Percentiles rank a stretch among this genome's conserved stretches.
Evolutionary conservation across 176 grass and related monocot species (phyloP).

Genomic region (Typha latifolia): DNA sequence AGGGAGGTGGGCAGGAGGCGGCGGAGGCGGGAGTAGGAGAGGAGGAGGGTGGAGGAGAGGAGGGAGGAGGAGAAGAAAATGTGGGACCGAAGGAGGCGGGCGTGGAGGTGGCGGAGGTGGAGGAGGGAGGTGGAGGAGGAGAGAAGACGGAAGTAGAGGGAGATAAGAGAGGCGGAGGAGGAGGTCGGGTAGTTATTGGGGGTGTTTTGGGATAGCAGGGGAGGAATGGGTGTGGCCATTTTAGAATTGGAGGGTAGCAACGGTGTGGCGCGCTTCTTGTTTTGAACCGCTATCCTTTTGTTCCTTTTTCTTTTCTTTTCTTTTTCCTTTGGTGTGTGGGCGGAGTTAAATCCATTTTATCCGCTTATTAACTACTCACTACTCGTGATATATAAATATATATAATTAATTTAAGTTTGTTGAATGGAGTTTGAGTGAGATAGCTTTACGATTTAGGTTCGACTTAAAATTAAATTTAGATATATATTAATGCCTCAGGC

Average conservation of each 20-base stretch:
- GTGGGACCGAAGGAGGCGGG: not conserved
- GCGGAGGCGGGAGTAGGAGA: constrained; percentile 31
- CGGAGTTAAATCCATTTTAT: too few species aligned
- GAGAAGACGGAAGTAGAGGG: constrained; percentile 7
- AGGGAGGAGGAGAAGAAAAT: constrained; percentile 2
- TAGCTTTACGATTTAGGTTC: too few species aligned
- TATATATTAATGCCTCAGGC: too few species aligned
- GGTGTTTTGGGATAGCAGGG: not conserved
- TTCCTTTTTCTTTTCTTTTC: too few species aligned
- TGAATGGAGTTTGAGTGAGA: too few species aligned
- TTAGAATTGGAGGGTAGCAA: not conserved
- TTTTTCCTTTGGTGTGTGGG: too few species aligned
- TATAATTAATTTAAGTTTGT: too few species aligned
- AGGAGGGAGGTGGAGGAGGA: not conserved
- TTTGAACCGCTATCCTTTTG: too few species aligned
- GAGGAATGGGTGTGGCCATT: not conserved
- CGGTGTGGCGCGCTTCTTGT: not conserved
- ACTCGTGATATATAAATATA: too few species aligned
- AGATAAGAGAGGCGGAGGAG: not conserved
- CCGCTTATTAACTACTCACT: too few species aligned
- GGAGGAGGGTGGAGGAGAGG: constrained; percentile 30
- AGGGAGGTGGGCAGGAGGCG: constrained; percentile 8
- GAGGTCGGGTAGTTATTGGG: not conserved
- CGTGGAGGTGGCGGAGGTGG: not conserved
- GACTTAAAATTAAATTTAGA: too few species aligned